Conservation (phyloP, 1,284 basidiomycete genomes). For the Boletus sp. region DNA sequence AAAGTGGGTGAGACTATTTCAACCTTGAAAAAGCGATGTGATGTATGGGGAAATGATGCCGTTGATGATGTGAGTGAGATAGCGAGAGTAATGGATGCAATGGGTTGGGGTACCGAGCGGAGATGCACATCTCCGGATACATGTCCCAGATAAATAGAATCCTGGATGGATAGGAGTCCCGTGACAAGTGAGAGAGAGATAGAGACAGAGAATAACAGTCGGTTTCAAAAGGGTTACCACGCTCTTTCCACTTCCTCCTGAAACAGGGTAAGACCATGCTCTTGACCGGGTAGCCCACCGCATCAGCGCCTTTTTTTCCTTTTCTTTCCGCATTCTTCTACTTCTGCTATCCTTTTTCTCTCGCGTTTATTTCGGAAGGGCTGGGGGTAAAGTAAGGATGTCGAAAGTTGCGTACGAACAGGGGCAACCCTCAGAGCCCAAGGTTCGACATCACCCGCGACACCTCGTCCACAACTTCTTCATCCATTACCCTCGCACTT, state of each 20-base stretch:
- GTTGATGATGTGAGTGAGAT: conserved; percentile 32
- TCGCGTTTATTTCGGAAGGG: conserved; percentile 7
- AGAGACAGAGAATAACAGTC: conserved; percentile 13
- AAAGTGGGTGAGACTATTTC: conserved; percentile 16
- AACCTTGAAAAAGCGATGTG: conserved; percentile 16
- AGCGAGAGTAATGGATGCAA: conserved; percentile 25
- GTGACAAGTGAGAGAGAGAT: conserved; percentile 21
- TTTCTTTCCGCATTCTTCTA: conserved; percentile 12
- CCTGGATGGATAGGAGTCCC: conserved; percentile 30
- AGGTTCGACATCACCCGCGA: conserved; percentile 76
- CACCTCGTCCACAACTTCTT: conserved; percentile 66
- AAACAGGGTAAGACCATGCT: conserved; percentile 21
- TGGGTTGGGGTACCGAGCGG: conserved; percentile 23
- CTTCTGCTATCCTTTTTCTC: conserved; percentile 8
- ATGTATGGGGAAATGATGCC: conserved; percentile 30
- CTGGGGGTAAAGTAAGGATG: conserved; percentile 9
- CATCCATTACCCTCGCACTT: conserved; percentile 49
- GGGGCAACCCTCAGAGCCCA: conserved; percentile 51
- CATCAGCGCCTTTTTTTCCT: conserved; percentile 4
- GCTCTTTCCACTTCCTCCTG: conserved; percentile 21
- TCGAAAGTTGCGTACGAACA: conserved; percentile 16
- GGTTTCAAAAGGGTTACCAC: conserved; percentile 19
- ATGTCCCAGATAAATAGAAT: conserved; percentile 34
- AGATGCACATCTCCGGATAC: conserved; percentile 27
- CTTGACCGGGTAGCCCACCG: conserved; percentile 22